phyloP scores from a whole-genome alignment of 2,329 filamentous ascomycete species.

The Plenodomus lindquistii region DNA sequence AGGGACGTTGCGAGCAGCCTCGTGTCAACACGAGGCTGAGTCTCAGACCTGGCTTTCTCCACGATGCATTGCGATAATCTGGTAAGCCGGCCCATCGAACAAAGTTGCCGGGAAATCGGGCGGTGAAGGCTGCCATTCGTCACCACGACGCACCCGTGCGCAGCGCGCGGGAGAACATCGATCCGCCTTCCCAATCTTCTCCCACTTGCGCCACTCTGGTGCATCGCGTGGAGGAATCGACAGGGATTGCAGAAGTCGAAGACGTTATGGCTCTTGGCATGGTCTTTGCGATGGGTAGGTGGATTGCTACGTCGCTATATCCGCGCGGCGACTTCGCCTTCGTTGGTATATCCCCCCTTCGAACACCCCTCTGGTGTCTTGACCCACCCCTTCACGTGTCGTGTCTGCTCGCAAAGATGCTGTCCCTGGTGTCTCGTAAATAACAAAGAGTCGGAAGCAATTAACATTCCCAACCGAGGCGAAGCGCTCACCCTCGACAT shows the following conservation, averaged over 20 bases:
- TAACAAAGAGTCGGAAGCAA: neutral
- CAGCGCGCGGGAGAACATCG: slow-evolving; percentile 13
- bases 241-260: slow-evolving; percentile 13
- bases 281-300: slow-evolving; percentile 10
- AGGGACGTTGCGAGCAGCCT: neutral
- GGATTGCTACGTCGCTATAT: neutral
- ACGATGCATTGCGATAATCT: neutral
- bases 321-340: slow-evolving; percentile 11
- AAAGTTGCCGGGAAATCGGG: neutral
- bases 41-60: neutral
- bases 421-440: neutral
- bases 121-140: slow-evolving; percentile 4
- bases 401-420: slow-evolving; percentile 7
- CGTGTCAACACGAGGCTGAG: neutral
- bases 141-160: slow-evolving; percentile 1
- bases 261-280: slow-evolving; percentile 15
- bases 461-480: neutral
- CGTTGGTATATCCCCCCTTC: slow-evolving; percentile 1
- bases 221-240: slow-evolving; percentile 16
- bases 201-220: slow-evolving; percentile 9
- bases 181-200: slow-evolving; percentile 6
- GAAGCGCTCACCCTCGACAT: neutral
- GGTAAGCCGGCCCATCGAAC: slow-evolving; percentile 8
- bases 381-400: slow-evolving; percentile 2
- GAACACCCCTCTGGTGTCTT: neutral